Evolutionary conservation across 2,329 filamentous ascomycete species (phyloP), one percentile per base, ranked within the genome.

Genomic region (Venturiaceae sp.): DNA sequence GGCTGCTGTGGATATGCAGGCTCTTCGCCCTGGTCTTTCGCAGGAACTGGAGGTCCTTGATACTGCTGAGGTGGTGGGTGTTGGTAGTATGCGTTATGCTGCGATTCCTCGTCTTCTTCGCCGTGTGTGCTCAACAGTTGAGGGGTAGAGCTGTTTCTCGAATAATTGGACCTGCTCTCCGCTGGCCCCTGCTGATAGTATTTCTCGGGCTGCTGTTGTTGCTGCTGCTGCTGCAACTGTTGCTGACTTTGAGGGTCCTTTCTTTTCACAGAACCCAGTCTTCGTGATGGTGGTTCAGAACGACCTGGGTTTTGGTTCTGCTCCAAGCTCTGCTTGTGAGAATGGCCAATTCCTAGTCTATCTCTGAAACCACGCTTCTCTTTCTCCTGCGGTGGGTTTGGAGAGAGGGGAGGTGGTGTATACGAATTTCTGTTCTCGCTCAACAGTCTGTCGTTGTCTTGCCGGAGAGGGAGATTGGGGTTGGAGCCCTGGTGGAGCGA

Each of bases 181-280:
- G 52, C 59, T 7, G 57, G 60, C 21, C 26, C 56, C 47, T 61
- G 58, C 16, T 55, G 33, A 28, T 60, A 53, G 37, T 60, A 60
- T 23, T 58, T 47, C 53, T 68, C 64, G 53, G 67, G 67, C 58
- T 68, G 67, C 58, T 62, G 63, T 30, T 50, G 41, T 55, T 67
- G 67, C 58, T 68, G 67, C 58, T 62, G 63, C 19, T 50, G 41
- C 56, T 67, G 68, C 39, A 68, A 66, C 55, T 66, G 65, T 59
- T 70, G 70, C 32, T 57, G 56, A 23, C 6, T 50, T 23, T 50
- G 44, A 5, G 65, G 63, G 5, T 66, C 63, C 46, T 71, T 68
- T 56, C 65, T 69, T 63, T 70, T 66, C 55, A 71, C 68, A 7
- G 71, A 73, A n/a, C n/a, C n/a, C 55, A 67, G 64, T 39, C 66